Percentiles rank a stretch among this genome's conserved stretches.
These are phyloP conservation scores for Thalassiosira mediterranea DNA, from an alignment of 352 stramenopile genomes.

Conservation along the genomic window DNA sequence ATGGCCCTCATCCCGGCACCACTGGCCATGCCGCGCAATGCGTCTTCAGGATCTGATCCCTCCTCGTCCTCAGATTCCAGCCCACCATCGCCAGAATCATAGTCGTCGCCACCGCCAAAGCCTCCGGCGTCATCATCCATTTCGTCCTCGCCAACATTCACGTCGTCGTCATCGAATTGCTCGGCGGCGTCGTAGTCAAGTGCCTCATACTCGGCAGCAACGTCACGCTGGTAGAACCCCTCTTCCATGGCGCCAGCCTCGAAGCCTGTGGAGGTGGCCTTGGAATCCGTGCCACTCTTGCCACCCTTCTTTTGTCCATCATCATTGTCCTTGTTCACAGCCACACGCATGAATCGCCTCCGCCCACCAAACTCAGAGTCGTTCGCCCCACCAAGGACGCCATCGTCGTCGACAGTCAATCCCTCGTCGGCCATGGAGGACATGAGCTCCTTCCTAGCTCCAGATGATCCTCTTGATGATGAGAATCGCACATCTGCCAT, in stretches of 20 bases:
- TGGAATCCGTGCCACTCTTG: slow-evolving; percentile 2
- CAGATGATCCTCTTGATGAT: slow-evolving; percentile 41
- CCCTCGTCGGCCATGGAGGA: slow-evolving; percentile 62
- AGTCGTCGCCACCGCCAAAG: slow-evolving; percentile 52
- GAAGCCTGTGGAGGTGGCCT: slow-evolving; percentile 50
- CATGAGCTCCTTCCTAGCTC: slow-evolving; percentile 69
- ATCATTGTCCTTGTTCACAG: slow-evolving; percentile 24
- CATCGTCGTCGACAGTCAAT: slow-evolving; percentile 73
- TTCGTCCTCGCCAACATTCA: slow-evolving; percentile 79
- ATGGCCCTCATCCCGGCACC: slow-evolving; percentile 70
- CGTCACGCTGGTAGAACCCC: slow-evolving; percentile 82
- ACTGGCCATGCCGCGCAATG: slow-evolving; percentile 66
- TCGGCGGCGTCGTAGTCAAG: slow-evolving; percentile 84
- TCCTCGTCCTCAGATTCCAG: slow-evolving; percentile 50
- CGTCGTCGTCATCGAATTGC: slow-evolving; percentile 85
- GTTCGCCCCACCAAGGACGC: slow-evolving; percentile 75
- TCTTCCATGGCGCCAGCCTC: slow-evolving; percentile 78
- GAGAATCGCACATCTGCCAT: slow-evolving; percentile 79
- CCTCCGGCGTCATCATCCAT: slow-evolving; percentile 57
- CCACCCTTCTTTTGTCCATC: slow-evolving; percentile 16
- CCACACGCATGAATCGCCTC: slow-evolving; percentile 64
- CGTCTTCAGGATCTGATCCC: slow-evolving; percentile 57
- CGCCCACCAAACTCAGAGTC: slow-evolving; percentile 77
- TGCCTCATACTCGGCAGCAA: slow-evolving; percentile 81
- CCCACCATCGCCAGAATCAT: slow-evolving; percentile 54